Evolutionary conservation across 805 yeast genomes (phyloP), one percentile per base, ranked within the genome.

Genomic region (Clavispora phyllophila): DNA sequence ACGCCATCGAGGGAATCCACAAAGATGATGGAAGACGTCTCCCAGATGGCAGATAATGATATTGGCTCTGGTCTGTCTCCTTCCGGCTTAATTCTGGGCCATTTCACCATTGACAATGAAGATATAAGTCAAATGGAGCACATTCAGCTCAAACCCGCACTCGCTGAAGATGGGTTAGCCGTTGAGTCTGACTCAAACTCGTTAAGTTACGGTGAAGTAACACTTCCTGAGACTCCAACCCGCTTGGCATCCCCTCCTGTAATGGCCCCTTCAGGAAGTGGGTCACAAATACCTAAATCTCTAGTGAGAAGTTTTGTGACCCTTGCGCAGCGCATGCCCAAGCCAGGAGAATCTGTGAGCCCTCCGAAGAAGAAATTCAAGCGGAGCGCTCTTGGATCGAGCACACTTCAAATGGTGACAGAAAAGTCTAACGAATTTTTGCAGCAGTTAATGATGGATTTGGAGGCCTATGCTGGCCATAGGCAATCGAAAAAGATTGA

Each of bases 391-490:
- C 41, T 33, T 20, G 37, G 54, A 0, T 36, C 51, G 13, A 35
- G 44, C 2, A 57, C 56, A 5, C 36, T 56, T 0, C 45, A 49
- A 7, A 45, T 49, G 10, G 51, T 69, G 20, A 63, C 60, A 24
- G 47, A 46, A 13, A 60, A 58, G 40, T 62, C 72, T 0, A 61
- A 61, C 28, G 53, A 53, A 24, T 68, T 69, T 42, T 44, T 69
- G 22, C 46, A 42, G 26, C 55, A 55, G 15, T 39, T 69, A n/a
- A 55, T 65, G 48, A 27, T 40, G 3, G 73, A 68, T 42, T 51
- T 69, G 40, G 56, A 54, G 27, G 68, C 68, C 3, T 69, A 65
- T 49, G 66, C 72, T 13, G 44, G 44, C 8, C 75, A 69, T 47
- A 50, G 61, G 14, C 53, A 57, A 15, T 48, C 64, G 10, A 51